Conservation (phyloP, 352 stramenopile genomes). For the Pythium folliculosum region DNA sequence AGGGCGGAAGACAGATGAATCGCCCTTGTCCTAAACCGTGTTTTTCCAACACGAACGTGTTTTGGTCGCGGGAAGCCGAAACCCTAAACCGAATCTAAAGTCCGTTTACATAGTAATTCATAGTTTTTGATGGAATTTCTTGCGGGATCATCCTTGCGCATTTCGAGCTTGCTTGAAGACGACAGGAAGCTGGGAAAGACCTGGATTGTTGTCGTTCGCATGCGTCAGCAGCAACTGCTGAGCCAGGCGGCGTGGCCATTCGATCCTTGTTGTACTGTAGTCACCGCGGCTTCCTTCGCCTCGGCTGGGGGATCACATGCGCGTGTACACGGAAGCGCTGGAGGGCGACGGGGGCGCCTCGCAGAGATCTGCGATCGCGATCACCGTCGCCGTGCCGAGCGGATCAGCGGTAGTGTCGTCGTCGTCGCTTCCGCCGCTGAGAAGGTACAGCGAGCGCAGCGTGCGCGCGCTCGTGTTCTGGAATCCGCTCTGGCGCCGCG, state of each 20-base stretch:
- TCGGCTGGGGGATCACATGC: constrained; percentile 8
- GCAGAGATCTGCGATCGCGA: too few relatives aligned
- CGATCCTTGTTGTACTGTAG: background rate
- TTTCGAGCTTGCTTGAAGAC: too few relatives aligned
- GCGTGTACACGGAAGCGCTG: constrained; percentile 17
- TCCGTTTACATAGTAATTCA: too few relatives aligned
- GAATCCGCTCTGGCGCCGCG: constrained; percentile 35
- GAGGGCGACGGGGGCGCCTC: background rate
- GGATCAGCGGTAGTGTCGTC: background rate
- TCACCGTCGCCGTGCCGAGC: background rate
- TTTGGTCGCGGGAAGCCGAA: background rate
- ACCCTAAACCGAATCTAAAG: background rate
- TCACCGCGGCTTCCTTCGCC: background rate
- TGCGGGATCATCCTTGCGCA: too few relatives aligned
- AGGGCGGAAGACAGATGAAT: background rate
- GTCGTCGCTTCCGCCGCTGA: constrained; percentile 18
- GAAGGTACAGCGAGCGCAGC: constrained; percentile 32
- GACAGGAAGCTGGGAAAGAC: too few relatives aligned
- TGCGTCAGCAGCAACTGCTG: too few relatives aligned
- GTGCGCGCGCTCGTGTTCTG: constrained; percentile 33
- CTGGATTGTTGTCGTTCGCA: too few relatives aligned
- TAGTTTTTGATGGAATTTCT: too few relatives aligned
- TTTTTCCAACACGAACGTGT: background rate
- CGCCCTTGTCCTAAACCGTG: background rate
- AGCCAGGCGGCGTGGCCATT: background rate